These are phyloP conservation scores for Jamesozyma rosinii DNA, from an alignment of 805 yeast species.

Conservation along the genomic window DNA sequence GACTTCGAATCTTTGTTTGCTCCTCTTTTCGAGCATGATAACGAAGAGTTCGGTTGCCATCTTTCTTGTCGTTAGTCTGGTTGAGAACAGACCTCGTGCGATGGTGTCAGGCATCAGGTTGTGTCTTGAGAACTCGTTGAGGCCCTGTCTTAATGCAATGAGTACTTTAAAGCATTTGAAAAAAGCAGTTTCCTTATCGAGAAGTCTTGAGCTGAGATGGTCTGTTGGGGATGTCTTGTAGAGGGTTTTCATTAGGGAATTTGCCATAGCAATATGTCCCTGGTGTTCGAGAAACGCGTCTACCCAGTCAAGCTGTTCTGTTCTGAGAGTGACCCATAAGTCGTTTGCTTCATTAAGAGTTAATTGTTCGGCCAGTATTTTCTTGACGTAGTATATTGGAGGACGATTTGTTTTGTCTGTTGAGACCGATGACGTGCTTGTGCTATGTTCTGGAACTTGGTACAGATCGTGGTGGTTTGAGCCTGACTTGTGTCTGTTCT, in stretches of 20 bases:
- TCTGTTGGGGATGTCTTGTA: constrained; percentile 22
- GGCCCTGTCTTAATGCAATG: constrained; percentile 21
- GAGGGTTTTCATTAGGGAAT: constrained; percentile 46
- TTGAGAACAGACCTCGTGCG: constrained; percentile 64
- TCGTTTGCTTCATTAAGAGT: constrained; percentile 65
- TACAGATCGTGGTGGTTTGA: not conserved
- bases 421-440: constrained; percentile 16
- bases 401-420: constrained; percentile 33
- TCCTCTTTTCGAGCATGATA: constrained; percentile 41
- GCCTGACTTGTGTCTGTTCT: not conserved
- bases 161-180: constrained; percentile 64
- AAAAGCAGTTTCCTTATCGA: constrained; percentile 68
- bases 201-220: constrained; percentile 35
- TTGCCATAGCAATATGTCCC: constrained; percentile 71
- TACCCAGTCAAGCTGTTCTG: constrained; percentile 84
- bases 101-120: constrained; percentile 48
- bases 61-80: constrained; percentile 65
- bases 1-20: constrained; percentile 39
- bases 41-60: constrained; percentile 71
- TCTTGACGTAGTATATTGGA: constrained; percentile 71
- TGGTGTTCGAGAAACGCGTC: constrained; percentile 63
- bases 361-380: constrained; percentile 60
- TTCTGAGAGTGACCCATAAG: constrained; percentile 83
- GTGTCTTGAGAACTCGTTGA: constrained; percentile 21
- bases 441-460: constrained; percentile 12